Evolutionary conservation across 2,329 filamentous ascomycete species (phyloP), one percentile per base, ranked within the genome.

Genomic region (Epichloe aotearoae): DNA sequence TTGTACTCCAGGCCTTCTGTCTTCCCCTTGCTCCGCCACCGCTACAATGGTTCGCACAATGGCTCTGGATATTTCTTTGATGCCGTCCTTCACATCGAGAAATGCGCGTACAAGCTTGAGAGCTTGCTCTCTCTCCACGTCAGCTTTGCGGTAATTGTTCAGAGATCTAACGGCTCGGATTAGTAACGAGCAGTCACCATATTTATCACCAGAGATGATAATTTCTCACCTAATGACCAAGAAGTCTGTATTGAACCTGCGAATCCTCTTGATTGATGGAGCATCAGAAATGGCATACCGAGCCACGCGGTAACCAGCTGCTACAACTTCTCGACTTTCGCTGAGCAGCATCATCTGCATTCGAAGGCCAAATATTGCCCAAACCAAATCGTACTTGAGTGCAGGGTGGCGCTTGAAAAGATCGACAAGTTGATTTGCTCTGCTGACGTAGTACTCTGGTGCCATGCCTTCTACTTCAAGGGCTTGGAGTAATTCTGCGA

Each of bases 341-440:
- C 91, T 96, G 51, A 98, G 73, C 20, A 98, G 82, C 88, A 98
- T 94, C 58, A 88, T 83, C 68, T 98, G 93, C 73, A 97, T 90
- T 42, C 93, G 80, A 46, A 94, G 70, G 2, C 94, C 93, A 67
- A 98, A 98, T 1, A 95, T 83, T 4, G 89, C 86, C 93, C 93
- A 98, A 1, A 88, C 90, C 46, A 98, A 72, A 66, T 98, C 94
- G 65, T 97, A 96, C 64, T 98, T 98, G 52, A 98, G 75, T 1
- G 88, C 91, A 1, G 89, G 88, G 66, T 97, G 82, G 49, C 88
- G 79, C 65, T 91, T 95, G 70, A 98, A 95, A n/a, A 98, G 74
- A 55, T 94, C 87, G n/a, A 97, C 93, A 8, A 98, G 75, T 56
- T 81, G 86, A 63, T 98, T 98, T 26, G 89, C 89, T 54, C 88